Evolutionary conservation across 2,329 filamentous ascomycete genomes (phyloP).

Genomic region (Cercospora zeae-maydis): DNA sequence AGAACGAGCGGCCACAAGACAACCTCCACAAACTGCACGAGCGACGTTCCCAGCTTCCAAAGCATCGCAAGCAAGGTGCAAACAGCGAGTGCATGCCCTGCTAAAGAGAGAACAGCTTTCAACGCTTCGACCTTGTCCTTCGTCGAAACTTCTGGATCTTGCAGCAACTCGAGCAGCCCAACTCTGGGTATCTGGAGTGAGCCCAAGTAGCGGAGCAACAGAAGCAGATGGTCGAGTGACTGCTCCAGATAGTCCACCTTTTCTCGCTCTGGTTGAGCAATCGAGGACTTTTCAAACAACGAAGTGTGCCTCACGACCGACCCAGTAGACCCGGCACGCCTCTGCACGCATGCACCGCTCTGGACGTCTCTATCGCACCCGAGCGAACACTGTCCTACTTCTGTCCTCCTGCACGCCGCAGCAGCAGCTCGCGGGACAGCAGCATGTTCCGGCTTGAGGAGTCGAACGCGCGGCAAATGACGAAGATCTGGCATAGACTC

Average conservation of each 20-base stretch:
- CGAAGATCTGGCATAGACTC: slow-evolving; percentile 11
- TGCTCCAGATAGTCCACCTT: slow-evolving; percentile 6
- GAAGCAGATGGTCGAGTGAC: slow-evolving; percentile 2
- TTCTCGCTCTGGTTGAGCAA: neutral
- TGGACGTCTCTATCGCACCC: slow-evolving; percentile 21
- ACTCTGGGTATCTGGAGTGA: slow-evolving; percentile 19
- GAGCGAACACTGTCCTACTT: slow-evolving; percentile 20
- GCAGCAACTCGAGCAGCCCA: slow-evolving; percentile 22
- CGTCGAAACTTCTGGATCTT: slow-evolving; percentile 17
- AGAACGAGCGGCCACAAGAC: slow-evolving; percentile 33
- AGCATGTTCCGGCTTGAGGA: slow-evolving; percentile 33
- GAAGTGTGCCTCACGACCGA: slow-evolving; percentile 2
- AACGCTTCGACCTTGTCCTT: slow-evolving; percentile 28
- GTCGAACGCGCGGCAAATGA: slow-evolving; percentile 27
- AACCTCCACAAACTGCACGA: slow-evolving; percentile 27
- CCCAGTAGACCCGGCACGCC: slow-evolving; percentile 3
- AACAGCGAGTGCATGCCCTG: slow-evolving; percentile 25
- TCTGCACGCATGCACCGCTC: slow-evolving; percentile 17
- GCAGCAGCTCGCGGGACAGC: slow-evolving; percentile 20
- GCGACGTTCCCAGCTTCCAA: slow-evolving; percentile 29
- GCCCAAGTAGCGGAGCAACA: slow-evolving; percentile 10
- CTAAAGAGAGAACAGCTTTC: slow-evolving; percentile 25
- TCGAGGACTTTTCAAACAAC: neutral
- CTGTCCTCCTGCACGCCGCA: neutral
- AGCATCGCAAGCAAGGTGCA: slow-evolving; percentile 28